Conservation (phyloP, 2,329 filamentous ascomycete genomes). For the Biscogniauxia sp. region DNA sequence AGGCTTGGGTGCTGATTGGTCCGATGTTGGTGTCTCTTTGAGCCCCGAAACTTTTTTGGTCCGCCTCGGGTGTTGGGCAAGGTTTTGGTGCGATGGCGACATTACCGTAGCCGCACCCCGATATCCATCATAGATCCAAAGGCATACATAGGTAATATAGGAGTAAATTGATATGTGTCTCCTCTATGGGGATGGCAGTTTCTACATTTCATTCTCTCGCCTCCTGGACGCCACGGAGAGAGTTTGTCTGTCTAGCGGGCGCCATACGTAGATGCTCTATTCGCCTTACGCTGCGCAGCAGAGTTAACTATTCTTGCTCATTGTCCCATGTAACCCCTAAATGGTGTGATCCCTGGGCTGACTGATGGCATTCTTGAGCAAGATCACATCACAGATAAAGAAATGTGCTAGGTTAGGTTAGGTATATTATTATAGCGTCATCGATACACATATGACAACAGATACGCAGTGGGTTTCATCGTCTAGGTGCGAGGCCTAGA, state of each 20-base stretch:
- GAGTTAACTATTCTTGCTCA: background rate
- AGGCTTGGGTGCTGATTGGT: conserved; percentile 29
- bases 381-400: background rate
- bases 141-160: background rate
- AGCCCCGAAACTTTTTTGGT: conserved; percentile 20
- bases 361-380: background rate
- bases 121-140: background rate
- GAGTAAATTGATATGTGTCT: background rate
- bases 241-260: background rate
- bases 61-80: background rate
- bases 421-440: too few relatives aligned
- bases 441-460: background rate
- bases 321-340: background rate
- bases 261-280: background rate
- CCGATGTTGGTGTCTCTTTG: conserved; percentile 8
- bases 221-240: background rate
- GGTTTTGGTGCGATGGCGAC: conserved; percentile 1
- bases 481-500: background rate
- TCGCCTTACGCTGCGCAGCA: background rate
- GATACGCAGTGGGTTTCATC: background rate
- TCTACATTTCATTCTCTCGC: background rate
- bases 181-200: background rate
- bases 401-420: too few relatives aligned
- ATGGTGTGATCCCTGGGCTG: background rate
- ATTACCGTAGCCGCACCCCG: background rate